Base-by-base conservation (phyloP, 352 stramenopile species). In the Phytopythium oedochilum region DNA sequence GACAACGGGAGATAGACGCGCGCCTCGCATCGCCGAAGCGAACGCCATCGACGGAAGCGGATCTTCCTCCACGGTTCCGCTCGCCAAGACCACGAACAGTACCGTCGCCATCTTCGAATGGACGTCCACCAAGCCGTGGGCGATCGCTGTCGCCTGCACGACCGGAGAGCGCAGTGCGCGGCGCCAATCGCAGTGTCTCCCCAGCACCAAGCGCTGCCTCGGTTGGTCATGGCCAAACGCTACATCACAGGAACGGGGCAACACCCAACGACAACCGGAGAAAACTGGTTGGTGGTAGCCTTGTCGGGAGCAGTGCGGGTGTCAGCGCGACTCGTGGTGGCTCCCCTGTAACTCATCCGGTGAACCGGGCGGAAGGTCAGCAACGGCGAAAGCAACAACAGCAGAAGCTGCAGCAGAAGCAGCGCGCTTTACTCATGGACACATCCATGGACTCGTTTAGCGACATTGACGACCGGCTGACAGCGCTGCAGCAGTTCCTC, bases 381-480 rank as follows among this genome's bases (percentile, higher is more conserved):
- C 55, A 65, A 28, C 57, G 34, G 18, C 51, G 46, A 15, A 43
- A 44, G 46, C 55, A 53, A 20, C 50, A 48, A 12, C 25, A 56
- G 15, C 50, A 53, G 20, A 22, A 51, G 17, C 49, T 55, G 28
- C 35, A 64, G 43, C 61, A 66, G 29, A 56, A 46, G 18, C 61
- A 68, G 6, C 56, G 62, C 43, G 71, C 67, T 11, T 51, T 89
- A 8, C 50, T 87, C 5, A 66, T 63, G 10, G 79, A 89, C 44
- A 89, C 75, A 10, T 89, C 81, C 0, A 49, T 80, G 5, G 80
- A 91, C 47, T 91, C 81, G 36, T 92, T 94, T 56, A 91, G 79
- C 39, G 83, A 94, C 50, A 90, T 94, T 48, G 84, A 94, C 57
- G 82, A 92, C n/a, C 74, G 84, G 7, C 59, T 92, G 34, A 92